These are phyloP conservation scores for Candida mesenterica DNA, from an alignment of 1,139 yeast species.

Conservation along the genomic window DNA sequence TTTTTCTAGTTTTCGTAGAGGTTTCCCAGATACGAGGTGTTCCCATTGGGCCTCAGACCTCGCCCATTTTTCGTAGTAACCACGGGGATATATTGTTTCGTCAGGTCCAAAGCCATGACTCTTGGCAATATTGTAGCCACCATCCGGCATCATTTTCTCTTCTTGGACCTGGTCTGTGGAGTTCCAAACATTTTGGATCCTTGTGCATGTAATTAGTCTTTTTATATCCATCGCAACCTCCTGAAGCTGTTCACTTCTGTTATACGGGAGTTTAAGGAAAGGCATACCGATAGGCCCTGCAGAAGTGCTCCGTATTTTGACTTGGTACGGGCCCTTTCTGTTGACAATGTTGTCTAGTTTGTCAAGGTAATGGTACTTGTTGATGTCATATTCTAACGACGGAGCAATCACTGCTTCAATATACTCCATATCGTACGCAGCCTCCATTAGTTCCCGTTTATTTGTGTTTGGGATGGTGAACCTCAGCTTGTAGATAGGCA, in stretches of 20 bases:
- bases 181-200: conserved; percentile 32
- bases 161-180: conserved; percentile 12
- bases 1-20: conserved; percentile 2
- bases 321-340: conserved; percentile 39
- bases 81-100: conserved; percentile 29
- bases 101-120: conserved; percentile 28
- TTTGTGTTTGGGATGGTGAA: conserved; percentile 24
- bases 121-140: conserved; percentile 29
- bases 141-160: conserved; percentile 22
- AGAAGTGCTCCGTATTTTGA: conserved; percentile 27
- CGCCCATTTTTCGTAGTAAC: conserved; percentile 27
- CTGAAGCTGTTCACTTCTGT: conserved; percentile 16
- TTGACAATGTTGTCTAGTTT: conserved; percentile 21
- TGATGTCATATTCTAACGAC: conserved; percentile 35
- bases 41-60: conserved; percentile 42
- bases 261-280: conserved; percentile 28
- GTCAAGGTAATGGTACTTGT: conserved; percentile 26
- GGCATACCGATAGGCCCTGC: conserved; percentile 36
- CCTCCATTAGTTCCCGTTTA: conserved; percentile 16
- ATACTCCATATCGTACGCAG: conserved; percentile 35
- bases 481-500: conserved; percentile 6
- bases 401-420: conserved; percentile 38
- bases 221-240: conserved; percentile 34
- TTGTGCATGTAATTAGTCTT: conserved; percentile 23
- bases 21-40: conserved; percentile 14